phyloP scores from a whole-genome alignment of 148 eudicot species.

The Agrostemma githago region DNA sequence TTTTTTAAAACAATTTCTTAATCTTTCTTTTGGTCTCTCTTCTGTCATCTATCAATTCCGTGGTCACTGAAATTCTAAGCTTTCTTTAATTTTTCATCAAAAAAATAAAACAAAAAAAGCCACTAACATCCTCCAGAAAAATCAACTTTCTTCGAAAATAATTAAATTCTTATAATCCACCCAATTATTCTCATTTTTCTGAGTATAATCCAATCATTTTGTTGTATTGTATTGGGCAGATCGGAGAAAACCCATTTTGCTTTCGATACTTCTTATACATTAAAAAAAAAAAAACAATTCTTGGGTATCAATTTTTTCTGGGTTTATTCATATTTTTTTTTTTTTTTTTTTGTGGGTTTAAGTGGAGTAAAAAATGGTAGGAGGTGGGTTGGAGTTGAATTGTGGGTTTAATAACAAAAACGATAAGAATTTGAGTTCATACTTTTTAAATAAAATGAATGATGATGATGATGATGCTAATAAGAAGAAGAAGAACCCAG shows the following conservation, averaged over 20 bases:
- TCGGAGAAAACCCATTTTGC: not conserved
- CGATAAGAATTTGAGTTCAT: not conserved
- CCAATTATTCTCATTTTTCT: not conserved
- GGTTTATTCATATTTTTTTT: not conserved
- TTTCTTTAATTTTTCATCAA: not conserved
- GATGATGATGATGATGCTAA: not conserved
- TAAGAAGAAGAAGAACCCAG: slow-evolving; percentile 26
- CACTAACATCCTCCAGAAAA: not conserved
- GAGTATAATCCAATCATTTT: not conserved
- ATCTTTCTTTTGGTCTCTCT: not conserved
- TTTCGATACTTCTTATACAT: not conserved
- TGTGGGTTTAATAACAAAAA: not conserved
- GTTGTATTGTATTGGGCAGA: not conserved
- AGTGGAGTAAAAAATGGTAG: slow-evolving; percentile 41
- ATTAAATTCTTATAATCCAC: slow-evolving; percentile 2
- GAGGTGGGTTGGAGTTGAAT: slow-evolving; percentile 60
- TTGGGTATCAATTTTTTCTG: not conserved
- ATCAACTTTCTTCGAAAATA: not conserved
- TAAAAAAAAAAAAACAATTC: not conserved
- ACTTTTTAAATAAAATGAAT: not conserved
- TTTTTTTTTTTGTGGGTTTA: slow-evolving; percentile 7
- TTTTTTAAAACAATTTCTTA: not conserved
- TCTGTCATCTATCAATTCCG: slow-evolving; percentile 4
- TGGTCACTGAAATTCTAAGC: not conserved
- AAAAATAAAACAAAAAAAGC: not conserved